Base-by-base conservation (phyloP, 2,329 filamentous ascomycete species). In the Blumeriella jaapii region DNA sequence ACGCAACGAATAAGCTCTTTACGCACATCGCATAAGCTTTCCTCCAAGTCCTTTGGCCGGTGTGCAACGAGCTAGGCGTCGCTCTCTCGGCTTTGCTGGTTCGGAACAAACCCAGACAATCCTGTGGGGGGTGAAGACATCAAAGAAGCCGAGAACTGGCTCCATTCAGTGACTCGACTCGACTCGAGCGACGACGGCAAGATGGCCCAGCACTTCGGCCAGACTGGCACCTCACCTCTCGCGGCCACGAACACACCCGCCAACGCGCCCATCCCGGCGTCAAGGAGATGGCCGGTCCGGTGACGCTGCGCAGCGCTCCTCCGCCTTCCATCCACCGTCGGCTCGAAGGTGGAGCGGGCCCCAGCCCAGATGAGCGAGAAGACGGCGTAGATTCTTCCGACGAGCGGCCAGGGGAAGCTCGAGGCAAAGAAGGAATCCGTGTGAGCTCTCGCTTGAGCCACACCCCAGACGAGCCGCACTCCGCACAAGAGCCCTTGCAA, bases 241-340 rank as follows among this genome's bases (percentile, higher is more conserved):
- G 36, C 24, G 3, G 36, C 36, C 23, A 38, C 6, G 22, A 33
- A 38, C 11, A 33, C 4, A 4, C 36, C 36, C 8, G 36, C 29
- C 29, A 38, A 38, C 6, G 25, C 29, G 7, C 29, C 36, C 23
- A 38, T 33, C 12, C 29, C 36, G 9, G 29, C 26, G 23, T 38
- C 36, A 3, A 38, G 17, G 15, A 38, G 23, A 17, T 38, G 25
- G 3, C 36, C 36, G 5, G 29, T n/a, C 29, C 36, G 33, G 13
- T 15, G 20, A 11, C 11, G 14, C 29, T 38, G 36, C n/a, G 23
- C 29, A 2, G 25, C 30, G 18, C 29, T 9, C n/a, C 33, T 33
- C 9, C 36, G 16, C 10, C 36, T 13, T 9, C 36, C 30, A 29
- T 38, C 30, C 14, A 32, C 8, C n/a, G 28, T 33, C 16, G 36